Percentiles rank a stretch among this genome's conserved stretches.
These are phyloP conservation scores for Yueomyces sp. DNA, from an alignment of 805 yeast genomes.

Conservation along the genomic window DNA sequence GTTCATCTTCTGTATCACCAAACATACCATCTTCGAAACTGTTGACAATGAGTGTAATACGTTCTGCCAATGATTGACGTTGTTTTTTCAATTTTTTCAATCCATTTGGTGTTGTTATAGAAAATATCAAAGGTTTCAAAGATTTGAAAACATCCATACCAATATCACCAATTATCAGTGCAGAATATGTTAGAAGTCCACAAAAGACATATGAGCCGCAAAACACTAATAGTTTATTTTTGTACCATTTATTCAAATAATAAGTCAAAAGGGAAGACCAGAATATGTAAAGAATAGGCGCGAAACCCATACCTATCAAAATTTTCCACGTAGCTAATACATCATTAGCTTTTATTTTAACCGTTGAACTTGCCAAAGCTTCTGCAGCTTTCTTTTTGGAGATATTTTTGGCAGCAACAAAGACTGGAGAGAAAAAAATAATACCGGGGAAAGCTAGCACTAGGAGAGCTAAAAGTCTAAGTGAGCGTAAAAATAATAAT, in stretches of 20 bases:
- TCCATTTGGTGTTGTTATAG: slow-evolving; percentile 44
- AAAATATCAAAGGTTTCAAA: slow-evolving; percentile 63
- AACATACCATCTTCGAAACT: slow-evolving; percentile 54
- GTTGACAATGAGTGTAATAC: slow-evolving; percentile 70
- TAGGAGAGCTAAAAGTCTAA: slow-evolving; percentile 42
- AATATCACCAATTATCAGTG: slow-evolving; percentile 80
- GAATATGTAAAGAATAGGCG: slow-evolving; percentile 72
- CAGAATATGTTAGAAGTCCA: slow-evolving; percentile 72
- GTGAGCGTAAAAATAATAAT: slow-evolving; percentile 42
- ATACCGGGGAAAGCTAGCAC: slow-evolving; percentile 78
- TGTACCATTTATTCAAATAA: slow-evolving; percentile 20
- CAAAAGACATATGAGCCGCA: slow-evolving; percentile 49
- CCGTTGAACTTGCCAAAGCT: slow-evolving; percentile 79
- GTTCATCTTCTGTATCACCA: slow-evolving; percentile 5
- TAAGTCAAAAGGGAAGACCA: slow-evolving; percentile 54
- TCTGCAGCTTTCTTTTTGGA: slow-evolving; percentile 59
- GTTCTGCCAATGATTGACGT: slow-evolving; percentile 49
- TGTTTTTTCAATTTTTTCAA: slow-evolving; percentile 44
- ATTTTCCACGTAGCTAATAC: slow-evolving; percentile 97
- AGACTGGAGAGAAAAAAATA: slow-evolving; percentile 77
- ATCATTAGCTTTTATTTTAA: slow-evolving; percentile 83
- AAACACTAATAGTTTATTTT: slow-evolving; percentile 29
- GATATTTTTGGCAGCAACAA: slow-evolving; percentile 60
- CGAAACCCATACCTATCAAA: slow-evolving; percentile 73
- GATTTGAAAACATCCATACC: slow-evolving; percentile 85